A percentile compares a stretch with the other conserved stretches of the same genome.
Conservation (phyloP, 75 land plant species). For the Picea sitchensis region DNA sequence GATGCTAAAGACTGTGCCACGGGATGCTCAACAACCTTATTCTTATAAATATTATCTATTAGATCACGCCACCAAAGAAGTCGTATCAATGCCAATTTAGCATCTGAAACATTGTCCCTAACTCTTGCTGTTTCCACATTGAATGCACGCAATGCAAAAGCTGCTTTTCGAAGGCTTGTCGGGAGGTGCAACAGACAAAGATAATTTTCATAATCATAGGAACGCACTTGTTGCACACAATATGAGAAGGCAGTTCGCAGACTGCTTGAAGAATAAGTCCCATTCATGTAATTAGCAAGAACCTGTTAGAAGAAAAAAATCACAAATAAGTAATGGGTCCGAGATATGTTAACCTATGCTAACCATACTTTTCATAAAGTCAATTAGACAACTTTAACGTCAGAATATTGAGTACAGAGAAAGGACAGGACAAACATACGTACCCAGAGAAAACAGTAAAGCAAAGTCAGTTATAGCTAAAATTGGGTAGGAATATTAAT, state of each 20-base stretch:
- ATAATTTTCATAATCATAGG: constrained; percentile 90
- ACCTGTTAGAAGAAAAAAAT: neutral
- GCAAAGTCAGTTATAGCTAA: too few species aligned
- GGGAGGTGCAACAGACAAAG: constrained; percentile 88
- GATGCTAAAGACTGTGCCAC: constrained; percentile 66
- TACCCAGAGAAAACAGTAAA: too few species aligned
- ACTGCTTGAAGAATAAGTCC: constrained; percentile 28
- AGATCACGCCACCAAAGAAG: constrained; percentile 96
- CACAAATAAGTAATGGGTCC: neutral
- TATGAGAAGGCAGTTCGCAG: constrained; percentile 82
- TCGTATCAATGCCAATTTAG: constrained; percentile 83
- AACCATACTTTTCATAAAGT: too few species aligned
- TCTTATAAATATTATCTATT: constrained; percentile 70
- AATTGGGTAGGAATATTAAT: too few species aligned
- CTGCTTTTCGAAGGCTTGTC: constrained; percentile 68
- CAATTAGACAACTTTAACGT: too few species aligned
- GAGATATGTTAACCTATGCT: too few species aligned
- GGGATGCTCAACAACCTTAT: constrained; percentile 77
- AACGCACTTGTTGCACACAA: constrained; percentile 89
- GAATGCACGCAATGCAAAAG: constrained; percentile 93
- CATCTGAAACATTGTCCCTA: constrained; percentile 80
- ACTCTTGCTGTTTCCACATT: constrained; percentile 92
- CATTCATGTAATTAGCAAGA: constrained; percentile 34
- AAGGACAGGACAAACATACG: too few species aligned
- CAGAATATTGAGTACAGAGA: too few species aligned